phyloP scores from a whole-genome alignment of 345 rosid genomes.

The Draba incana region DNA sequence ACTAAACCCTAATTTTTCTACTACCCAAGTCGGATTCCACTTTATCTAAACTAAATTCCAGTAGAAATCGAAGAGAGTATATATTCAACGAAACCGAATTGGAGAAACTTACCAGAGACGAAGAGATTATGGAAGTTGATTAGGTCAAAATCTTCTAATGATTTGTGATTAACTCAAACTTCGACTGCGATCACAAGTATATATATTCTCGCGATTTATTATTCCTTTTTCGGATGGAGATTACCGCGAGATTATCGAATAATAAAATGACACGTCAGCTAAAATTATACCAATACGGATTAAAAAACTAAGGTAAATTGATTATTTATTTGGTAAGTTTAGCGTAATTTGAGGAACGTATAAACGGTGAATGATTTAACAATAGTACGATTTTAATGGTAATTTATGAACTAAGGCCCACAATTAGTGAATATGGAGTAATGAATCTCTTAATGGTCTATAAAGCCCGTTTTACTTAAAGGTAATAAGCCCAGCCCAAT shows the following conservation, averaged over 20 bases:
- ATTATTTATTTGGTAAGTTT: not conserved
- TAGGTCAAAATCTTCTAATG: not conserved
- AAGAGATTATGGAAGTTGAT: not conserved
- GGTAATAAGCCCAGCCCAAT: slow-evolving; percentile 9
- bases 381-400: not conserved
- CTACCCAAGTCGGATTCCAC: not conserved
- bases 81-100: not conserved
- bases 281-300: not conserved
- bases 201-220: not conserved
- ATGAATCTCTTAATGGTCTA: not conserved
- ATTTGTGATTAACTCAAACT: not conserved
- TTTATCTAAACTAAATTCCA: not conserved
- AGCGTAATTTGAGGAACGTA: slow-evolving; percentile 17
- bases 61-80: not conserved
- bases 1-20: slow-evolving; percentile 5
- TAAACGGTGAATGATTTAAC: not conserved
- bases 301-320: not conserved
- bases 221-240: not conserved
- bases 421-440: not conserved
- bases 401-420: slow-evolving; percentile 28
- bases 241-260: not conserved
- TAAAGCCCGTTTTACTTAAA: not conserved
- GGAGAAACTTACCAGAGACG: slow-evolving; percentile 20
- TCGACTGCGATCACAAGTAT: not conserved
- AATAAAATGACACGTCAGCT: not conserved